phyloP scores from a whole-genome alignment of 1,284 basidiomycete species.

The Puccinia polysora region DNA sequence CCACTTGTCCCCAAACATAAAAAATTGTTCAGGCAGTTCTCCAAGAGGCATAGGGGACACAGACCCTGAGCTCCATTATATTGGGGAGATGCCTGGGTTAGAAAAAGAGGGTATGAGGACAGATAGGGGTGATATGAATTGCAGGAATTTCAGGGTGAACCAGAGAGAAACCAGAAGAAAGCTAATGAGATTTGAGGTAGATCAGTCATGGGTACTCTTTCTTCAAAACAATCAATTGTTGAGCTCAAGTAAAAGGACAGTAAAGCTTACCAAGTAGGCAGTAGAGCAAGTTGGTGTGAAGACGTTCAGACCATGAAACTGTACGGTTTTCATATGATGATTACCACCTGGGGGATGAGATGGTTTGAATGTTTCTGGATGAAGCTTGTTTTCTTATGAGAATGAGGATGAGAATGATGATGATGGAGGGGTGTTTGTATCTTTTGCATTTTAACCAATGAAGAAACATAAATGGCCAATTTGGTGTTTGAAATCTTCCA shows the following conservation, averaged over 20 bases:
- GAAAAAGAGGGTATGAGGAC: slow-evolving; percentile 97
- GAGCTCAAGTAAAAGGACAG: too few species aligned
- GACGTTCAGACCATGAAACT: slow-evolving; percentile 92
- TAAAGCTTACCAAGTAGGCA: slow-evolving; percentile 86
- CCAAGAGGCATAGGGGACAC: slow-evolving; percentile 95
- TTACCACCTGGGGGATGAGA: slow-evolving; percentile 71
- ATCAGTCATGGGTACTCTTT: neutral
- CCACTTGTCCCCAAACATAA: slow-evolving; percentile 92
- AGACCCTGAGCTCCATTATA: slow-evolving; percentile 95
- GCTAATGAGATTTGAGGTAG: too few species aligned
- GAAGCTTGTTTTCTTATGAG: too few species aligned
- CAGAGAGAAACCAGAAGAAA: slow-evolving; percentile 94
- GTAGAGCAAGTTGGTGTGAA: slow-evolving; percentile 97
- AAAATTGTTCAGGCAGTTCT: slow-evolving; percentile 99
- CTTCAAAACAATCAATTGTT: neutral
- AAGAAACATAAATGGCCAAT: too few species aligned
- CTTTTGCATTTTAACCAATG: too few species aligned
- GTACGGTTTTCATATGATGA: slow-evolving; percentile 97
- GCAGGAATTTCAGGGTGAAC: slow-evolving; percentile 98
- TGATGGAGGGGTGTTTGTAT: too few species aligned
- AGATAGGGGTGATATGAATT: slow-evolving; percentile 92
- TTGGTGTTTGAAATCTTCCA: too few species aligned
- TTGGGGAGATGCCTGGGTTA: slow-evolving; percentile 97
- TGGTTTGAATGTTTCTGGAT: too few species aligned
- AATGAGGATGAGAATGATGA: too few species aligned